Evolutionary conservation across 148 eudicot species (phyloP), one percentile per base, ranked within the genome.

Genomic region (Limonium bicolor): DNA sequence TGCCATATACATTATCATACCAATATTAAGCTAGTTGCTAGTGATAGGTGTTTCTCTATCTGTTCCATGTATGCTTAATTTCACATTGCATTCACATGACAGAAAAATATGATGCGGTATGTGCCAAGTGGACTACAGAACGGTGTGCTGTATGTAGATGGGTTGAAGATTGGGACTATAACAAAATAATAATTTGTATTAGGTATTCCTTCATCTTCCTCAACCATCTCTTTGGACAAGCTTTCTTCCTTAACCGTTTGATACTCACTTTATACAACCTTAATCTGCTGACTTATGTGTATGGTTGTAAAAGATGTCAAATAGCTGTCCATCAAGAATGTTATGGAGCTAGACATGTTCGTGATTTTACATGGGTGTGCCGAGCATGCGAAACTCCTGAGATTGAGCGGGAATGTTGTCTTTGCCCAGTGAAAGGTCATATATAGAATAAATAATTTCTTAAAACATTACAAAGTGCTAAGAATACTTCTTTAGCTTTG

Each of bases 301-400:
- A n/a, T 43, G 17, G 22, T 20, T 40, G 3, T 41, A 34, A 46
- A 78, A 90, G 99, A 71, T 90, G 99, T 53, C 99, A 90, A 71
- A 90, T 90, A 49, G 99, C 99, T 32, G 99, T 90, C 46, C 99
- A 90, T 81, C 99, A 90, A 73, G 99, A 90, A 64, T 90, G 99
- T 56, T 90, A 84, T 63, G 99, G 99, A 32, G 95, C 93, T 36
- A 80, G 80, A 58, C 61, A 90, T 46, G 77, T 84, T 37, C 77
- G 76, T 23, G 99, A 90, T 67, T 60, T 90, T 55, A 84, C 99
- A 32, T 90, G 95, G 99, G 99, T 90, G 29, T 90, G 99, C 70
- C 69, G 85, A 71, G 80, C 77, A 36, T 90, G 99, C 56, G 95
- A 90, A 63, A 78, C 95, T 19, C 99, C 99, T 28, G 71, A 90